Evolutionary conservation across 2,329 filamentous ascomycete species (phyloP), one percentile per base, ranked within the genome.

Genomic region (Colletotrichum viniferum): DNA sequence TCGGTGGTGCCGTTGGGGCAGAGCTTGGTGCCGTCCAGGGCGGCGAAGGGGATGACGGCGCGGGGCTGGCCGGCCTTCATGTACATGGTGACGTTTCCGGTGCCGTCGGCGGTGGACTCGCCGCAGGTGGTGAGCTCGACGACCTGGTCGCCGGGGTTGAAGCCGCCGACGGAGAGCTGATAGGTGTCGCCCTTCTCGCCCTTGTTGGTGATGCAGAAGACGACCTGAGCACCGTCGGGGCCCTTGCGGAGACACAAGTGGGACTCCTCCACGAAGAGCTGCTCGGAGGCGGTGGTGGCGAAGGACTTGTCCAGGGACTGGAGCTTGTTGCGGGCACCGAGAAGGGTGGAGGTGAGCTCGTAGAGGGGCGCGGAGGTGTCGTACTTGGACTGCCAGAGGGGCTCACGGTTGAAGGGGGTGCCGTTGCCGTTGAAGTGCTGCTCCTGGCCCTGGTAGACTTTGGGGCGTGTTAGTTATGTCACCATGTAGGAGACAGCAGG

Each of bases 361-460:
- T 91, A 92, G 12, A 92, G 82, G 32, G 88, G 85, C 10, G 85
- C 78, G 5, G 82, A 77, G 2, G 85, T 88, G 76, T 85, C 79
- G 81, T 88, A 92, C 13, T 83, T 83, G n/a, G 88, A 89, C 16
- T 87, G 82, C 91, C 91, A 93, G 64, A 90, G 85, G 16, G 90
- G 89, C 80, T 92, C 90, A n/a, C 90, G 89, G 79, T 89, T 88
- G 69, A 85, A 87, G 1, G 86, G 83, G 14, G 90, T 90, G 60
- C 83, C 82, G 56, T 82, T 85, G 24, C 85, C 86, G 3, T 85
- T 81, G 80, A 88, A 91, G 77, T 89, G 90, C 79, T 94, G 92
- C 82, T 94, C 92, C 77, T 92, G 90, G 48, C 92, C 92, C 78
- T 92, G 88, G 82, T 93, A 94, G 36, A 93, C 86, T 71, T n/a